Percentiles rank a stretch among this genome's conserved stretches.
Conservation (phyloP, 2,329 filamentous ascomycete genomes). For the Leptodontidium sp. region DNA sequence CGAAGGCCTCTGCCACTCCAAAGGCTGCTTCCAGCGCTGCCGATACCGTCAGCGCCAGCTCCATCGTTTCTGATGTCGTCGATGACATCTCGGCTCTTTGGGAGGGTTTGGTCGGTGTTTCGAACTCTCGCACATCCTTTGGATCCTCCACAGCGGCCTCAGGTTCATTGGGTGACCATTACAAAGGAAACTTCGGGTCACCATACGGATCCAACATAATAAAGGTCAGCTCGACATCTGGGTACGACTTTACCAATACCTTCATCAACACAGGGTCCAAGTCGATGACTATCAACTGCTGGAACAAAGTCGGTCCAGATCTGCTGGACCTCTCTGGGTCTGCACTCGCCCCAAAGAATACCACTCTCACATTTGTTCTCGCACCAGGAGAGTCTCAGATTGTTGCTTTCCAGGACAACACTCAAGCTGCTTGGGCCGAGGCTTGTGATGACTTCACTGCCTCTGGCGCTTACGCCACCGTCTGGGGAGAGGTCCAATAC, state of each 20-base stretch:
- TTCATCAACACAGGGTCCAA: constrained; percentile 39
- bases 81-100: no score
- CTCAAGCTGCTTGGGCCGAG: no score
- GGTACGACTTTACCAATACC: constrained; percentile 40
- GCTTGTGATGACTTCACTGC: no score
- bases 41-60: constrained; percentile 4
- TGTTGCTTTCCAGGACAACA: constrained; percentile 43
- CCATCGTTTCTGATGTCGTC: constrained; percentile 18
- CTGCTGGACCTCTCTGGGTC: constrained; percentile 35
- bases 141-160: no score
- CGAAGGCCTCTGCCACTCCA: constrained; percentile 9
- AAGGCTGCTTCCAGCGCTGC: constrained; percentile 21
- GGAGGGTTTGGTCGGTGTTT: no score
- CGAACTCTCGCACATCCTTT: no score
- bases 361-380: constrained; percentile 41
- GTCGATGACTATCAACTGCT: constrained; percentile 41
- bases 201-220: constrained; percentile 46
- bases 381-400: constrained; percentile 37
- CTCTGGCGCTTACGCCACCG: constrained; percentile 40
- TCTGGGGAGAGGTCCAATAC: constrained; percentile 44
- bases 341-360: constrained; percentile 38
- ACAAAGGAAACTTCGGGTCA: no score
- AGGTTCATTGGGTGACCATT: no score
- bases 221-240: constrained; percentile 33
- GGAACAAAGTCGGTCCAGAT: constrained; percentile 43